These are phyloP conservation scores for Populus tomentosa DNA, from an alignment of 441 rosid species.

Conservation along the genomic window DNA sequence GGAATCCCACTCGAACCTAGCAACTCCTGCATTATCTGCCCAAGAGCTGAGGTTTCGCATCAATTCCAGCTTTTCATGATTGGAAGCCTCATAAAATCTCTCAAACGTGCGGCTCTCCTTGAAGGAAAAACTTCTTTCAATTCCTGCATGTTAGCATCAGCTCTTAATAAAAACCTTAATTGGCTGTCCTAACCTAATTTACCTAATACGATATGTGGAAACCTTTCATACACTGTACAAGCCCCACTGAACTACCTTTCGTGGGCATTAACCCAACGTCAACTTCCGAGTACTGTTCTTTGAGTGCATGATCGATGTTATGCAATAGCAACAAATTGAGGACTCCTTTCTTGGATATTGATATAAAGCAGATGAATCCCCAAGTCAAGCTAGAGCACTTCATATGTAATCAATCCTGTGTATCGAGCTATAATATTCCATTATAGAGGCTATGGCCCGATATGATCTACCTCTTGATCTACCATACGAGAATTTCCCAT, in stretches of 20 bases:
- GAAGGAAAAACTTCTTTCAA: slow-evolving; percentile 1
- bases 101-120: slow-evolving; percentile 7
- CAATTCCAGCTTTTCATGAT: slow-evolving; percentile 13
- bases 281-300: not conserved
- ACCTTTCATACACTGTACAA: slow-evolving; percentile 14
- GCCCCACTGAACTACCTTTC: slow-evolving; percentile 3
- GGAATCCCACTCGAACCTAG: not conserved
- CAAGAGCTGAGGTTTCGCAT: not conserved
- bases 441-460: not conserved
- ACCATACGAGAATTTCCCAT: not conserved
- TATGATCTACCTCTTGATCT: not conserved
- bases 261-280: not conserved
- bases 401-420: not conserved
- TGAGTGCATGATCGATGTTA: slow-evolving; percentile 2
- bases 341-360: not conserved
- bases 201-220: slow-evolving; percentile 8
- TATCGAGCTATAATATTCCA: not conserved
- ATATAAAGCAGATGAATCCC: not conserved
- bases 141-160: slow-evolving; percentile 7
- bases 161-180: not conserved
- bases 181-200: not conserved
- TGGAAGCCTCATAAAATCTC: not conserved
- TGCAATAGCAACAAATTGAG: not conserved
- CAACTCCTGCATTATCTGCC: not conserved
- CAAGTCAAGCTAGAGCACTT: not conserved